These are phyloP conservation scores for Chamaenerion angustifolium DNA, from an alignment of 345 rosid species.

Conservation along the genomic window DNA sequence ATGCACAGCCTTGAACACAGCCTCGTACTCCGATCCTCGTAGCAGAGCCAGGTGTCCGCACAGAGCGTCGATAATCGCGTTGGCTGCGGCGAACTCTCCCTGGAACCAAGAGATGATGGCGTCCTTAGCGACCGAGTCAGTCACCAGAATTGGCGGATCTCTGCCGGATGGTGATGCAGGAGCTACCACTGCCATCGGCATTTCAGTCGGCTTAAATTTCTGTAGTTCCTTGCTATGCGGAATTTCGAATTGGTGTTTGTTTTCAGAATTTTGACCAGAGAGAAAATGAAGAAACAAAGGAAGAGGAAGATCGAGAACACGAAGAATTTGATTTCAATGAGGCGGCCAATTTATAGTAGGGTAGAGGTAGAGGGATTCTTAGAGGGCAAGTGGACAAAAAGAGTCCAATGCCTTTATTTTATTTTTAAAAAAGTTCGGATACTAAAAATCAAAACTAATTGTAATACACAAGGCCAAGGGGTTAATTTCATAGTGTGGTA, in stretches of 20 bases:
- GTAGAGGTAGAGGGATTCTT: too few relatives aligned
- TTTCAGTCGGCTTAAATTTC: background rate
- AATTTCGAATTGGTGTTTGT: conserved; percentile 3
- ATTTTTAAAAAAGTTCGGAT: too few relatives aligned
- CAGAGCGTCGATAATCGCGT: conserved; percentile 82
- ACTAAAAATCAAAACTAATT: too few relatives aligned
- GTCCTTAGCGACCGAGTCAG: conserved; percentile 65
- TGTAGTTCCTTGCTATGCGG: background rate
- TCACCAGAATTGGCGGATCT: conserved; percentile 4
- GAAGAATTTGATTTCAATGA: too few relatives aligned
- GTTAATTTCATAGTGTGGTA: too few relatives aligned
- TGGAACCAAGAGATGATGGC: conserved; percentile 78
- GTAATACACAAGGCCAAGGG: too few relatives aligned
- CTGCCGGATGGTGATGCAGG: conserved; percentile 8
- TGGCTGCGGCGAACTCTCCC: conserved; percentile 98
- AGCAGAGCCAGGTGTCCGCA: conserved; percentile 57
- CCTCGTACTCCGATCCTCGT: conserved; percentile 36
- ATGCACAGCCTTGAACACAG: conserved; percentile 67
- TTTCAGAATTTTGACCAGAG: too few relatives aligned
- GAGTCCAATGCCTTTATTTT: too few relatives aligned
- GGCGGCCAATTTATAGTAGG: too few relatives aligned
- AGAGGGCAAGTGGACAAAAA: too few relatives aligned
- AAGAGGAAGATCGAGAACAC: too few relatives aligned
- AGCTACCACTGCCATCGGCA: conserved; percentile 9
- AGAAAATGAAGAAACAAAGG: too few relatives aligned